phyloP scores from a whole-genome alignment of 192 early-diverging fungal genomes.

The Mortierella antarctica region DNA sequence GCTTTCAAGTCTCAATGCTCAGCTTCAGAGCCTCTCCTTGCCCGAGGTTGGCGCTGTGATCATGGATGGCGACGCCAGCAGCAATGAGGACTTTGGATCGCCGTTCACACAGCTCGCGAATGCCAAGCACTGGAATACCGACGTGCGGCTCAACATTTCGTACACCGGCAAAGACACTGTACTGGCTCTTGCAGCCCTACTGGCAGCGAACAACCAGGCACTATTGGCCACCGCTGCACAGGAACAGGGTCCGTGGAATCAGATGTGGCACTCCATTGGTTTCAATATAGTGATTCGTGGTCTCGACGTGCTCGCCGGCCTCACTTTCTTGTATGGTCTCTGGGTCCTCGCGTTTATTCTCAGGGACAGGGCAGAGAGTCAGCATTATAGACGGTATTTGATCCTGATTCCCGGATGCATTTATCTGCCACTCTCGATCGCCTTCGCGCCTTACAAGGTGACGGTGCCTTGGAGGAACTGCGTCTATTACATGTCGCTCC shows the following conservation, averaged over 20 bases:
- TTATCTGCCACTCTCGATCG: conserved; percentile 43
- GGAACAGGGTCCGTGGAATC: conserved; percentile 40
- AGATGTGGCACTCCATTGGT: conserved; percentile 27
- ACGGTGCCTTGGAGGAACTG: conserved; percentile 42
- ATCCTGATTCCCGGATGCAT: conserved; percentile 39
- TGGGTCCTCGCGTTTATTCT: conserved; percentile 35
- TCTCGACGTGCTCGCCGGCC: conserved; percentile 19
- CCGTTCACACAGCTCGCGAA: conserved; percentile 43
- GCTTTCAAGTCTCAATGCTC: conserved; percentile 13
- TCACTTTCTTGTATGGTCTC: conserved; percentile 36
- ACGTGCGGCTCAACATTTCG: conserved; percentile 30
- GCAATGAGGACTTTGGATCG: conserved; percentile 33
- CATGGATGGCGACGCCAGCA: conserved; percentile 47
- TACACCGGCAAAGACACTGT: conserved; percentile 28
- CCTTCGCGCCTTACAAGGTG: conserved; percentile 52
- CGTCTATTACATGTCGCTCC: conserved; percentile 43
- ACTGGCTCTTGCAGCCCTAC: not conserved
- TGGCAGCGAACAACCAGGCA: conserved; percentile 3
- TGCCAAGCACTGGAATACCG: conserved; percentile 35
- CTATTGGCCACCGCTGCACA: conserved; percentile 32
- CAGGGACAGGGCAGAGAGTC: conserved; percentile 24
- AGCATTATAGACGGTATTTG: conserved; percentile 28
- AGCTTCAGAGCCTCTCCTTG: conserved; percentile 17
- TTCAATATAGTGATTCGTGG: conserved; percentile 39
- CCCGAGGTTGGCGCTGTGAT: conserved; percentile 37